These are phyloP conservation scores for Asclepias syriaca DNA, from an alignment of 257 asterid species.

Conservation along the genomic window DNA sequence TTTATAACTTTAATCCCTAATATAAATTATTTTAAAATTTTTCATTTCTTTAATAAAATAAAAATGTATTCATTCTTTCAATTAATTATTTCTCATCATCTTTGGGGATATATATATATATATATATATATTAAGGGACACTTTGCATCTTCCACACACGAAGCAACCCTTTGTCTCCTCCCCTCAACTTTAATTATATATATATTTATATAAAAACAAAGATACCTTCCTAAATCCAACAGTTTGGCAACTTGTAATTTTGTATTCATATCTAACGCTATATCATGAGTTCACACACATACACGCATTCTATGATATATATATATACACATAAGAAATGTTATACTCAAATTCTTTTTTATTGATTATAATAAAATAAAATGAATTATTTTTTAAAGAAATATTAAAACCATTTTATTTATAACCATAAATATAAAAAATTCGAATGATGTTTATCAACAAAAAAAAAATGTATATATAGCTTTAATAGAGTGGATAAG, in stretches of 20 bases:
- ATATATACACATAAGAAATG: too few species aligned
- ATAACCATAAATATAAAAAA: too few species aligned
- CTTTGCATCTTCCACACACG: slow-evolving; percentile 11
- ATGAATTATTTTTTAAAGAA: too few species aligned
- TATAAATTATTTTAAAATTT: too few species aligned
- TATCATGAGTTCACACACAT: background rate
- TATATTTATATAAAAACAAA: background rate
- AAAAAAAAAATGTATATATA: too few species aligned
- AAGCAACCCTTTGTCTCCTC: slow-evolving; percentile 14
- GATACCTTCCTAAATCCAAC: slow-evolving; percentile 2
- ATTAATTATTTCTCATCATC: background rate
- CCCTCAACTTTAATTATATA: background rate
- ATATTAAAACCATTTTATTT: too few species aligned
- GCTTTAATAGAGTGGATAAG: slow-evolving; percentile 8
- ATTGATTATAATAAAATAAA: too few species aligned
- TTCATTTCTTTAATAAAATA: too few species aligned
- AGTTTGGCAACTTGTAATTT: slow-evolving; percentile 12
- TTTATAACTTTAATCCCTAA: too few species aligned
- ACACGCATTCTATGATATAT: background rate
- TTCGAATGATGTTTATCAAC: too few species aligned
- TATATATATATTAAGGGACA: background rate
- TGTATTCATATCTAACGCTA: background rate
- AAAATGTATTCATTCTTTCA: too few species aligned
- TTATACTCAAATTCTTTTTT: too few species aligned
- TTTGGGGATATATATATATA: background rate